phyloP scores from a whole-genome alignment of 306 rosid genomes.

The Prunus mongolica region DNA sequence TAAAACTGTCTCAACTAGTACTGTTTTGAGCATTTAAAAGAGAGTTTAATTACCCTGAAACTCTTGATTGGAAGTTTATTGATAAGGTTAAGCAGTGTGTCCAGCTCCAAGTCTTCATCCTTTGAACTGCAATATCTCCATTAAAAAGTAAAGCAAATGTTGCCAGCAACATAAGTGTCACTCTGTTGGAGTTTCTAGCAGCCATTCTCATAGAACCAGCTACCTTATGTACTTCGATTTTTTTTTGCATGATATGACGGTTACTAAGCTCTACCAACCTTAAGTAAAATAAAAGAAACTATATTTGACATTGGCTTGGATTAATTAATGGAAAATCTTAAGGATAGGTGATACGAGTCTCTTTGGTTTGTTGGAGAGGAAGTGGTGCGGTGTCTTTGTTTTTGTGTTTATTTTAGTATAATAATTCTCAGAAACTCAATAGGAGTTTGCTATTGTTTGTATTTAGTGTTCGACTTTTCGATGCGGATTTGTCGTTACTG shows the following conservation, averaged over 20 bases:
- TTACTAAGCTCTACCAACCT: too few species aligned
- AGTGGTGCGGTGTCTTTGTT: too few species aligned
- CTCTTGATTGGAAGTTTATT: slow-evolving; percentile 27
- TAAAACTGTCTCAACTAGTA: not conserved
- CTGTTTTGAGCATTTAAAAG: not conserved
- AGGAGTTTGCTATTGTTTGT: too few species aligned
- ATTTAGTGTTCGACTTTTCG: too few species aligned
- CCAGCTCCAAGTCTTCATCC: slow-evolving; percentile 19
- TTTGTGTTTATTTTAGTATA: too few species aligned
- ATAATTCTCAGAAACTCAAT: too few species aligned
- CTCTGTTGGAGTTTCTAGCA: not conserved
- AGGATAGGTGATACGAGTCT: not conserved
- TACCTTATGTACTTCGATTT: not conserved
- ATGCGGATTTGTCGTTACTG: too few species aligned
- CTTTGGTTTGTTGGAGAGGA: too few species aligned
- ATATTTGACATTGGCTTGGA: not conserved
- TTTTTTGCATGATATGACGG: not conserved
- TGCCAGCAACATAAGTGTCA: not conserved
- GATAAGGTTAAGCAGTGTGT: slow-evolving; percentile 22
- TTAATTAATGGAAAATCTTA: not conserved
- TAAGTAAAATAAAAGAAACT: too few species aligned
- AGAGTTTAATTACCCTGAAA: slow-evolving; percentile 12
- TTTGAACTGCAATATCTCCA: slow-evolving; percentile 12
- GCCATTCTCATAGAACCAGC: slow-evolving; percentile 7
- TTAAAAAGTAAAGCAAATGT: not conserved